phyloP scores from a whole-genome alignment of 768 basidiomycete genomes.

The Phylloporus sp. region DNA sequence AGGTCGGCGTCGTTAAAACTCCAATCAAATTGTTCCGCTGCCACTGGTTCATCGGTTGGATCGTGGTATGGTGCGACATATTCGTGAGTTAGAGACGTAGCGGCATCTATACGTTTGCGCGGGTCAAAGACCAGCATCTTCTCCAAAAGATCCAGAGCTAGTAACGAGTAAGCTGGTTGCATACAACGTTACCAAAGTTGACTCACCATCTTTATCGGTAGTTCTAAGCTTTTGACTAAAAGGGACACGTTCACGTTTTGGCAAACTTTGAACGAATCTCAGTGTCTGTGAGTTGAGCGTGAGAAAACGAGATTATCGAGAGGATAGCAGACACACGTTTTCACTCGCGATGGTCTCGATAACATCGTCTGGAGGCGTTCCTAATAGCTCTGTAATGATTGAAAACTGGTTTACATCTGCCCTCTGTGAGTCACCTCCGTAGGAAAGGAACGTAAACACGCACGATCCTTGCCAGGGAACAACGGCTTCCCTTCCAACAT shows the following conservation, averaged over 20 bases:
- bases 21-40: conserved; percentile 96
- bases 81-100: conserved; percentile 84
- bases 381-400: conserved; percentile 96
- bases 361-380: conserved; percentile 99
- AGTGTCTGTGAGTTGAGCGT: conserved; percentile 62
- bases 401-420: conserved; percentile 99
- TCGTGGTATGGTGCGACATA: conserved; percentile 98
- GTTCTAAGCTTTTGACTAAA: conserved; percentile 92
- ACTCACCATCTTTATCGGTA: conserved; percentile 77
- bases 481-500: conserved; percentile 99
- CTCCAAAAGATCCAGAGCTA: conserved; percentile 93
- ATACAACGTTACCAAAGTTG: neutral
- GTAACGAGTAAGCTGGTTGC: conserved; percentile 2
- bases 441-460: conserved; percentile 35
- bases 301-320: conserved; percentile 5
- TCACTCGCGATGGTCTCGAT: conserved; percentile 98
- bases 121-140: conserved; percentile 99
- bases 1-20: conserved; percentile 99
- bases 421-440: neutral
- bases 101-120: conserved; percentile 91
- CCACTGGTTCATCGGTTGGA: conserved; percentile 94
- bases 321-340: conserved; percentile 59
- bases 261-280: conserved; percentile 96
- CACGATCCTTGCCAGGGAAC: conserved; percentile 99
- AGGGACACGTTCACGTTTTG: conserved; percentile 93